Base-by-base conservation (phyloP, 2,329 filamentous ascomycete genomes). In the Scedosporium dehoogii region DNA sequence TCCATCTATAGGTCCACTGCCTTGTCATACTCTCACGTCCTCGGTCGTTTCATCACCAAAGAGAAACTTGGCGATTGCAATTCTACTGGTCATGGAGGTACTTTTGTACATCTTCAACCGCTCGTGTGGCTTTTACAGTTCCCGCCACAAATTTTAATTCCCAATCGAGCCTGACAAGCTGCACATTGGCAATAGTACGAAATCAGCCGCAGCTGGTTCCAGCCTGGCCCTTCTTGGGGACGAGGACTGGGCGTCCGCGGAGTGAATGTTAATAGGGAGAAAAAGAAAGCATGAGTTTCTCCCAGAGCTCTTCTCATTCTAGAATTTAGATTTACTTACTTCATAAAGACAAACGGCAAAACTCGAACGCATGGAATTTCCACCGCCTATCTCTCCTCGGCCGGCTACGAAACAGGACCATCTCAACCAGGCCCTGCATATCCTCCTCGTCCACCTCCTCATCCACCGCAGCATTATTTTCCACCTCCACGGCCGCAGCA, bases 371-470 rank as follows among this genome's bases (percentile, higher is more conserved):
- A 51, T 55, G 46, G n/a, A 6, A 7, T 33, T 9, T 38, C 59
- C 59, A 25, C 59, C 59, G 6, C 59, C 59, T 33, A 61, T 61
- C 18, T 46, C 59, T n/a, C 59, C 59, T 10, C 59, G 59, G 44
- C 59, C 21, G 59, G 59, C 16, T 61, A 41, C 14, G 59, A 61
- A 41, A 55, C 53, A 5, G 44, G 25, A 14, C 6, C 55, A 6
- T 38, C 46, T n/a, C 44, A 55, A 44, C 12, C 27, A 10, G 59
- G 38, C 6, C 38, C 42, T 7, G 21, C 41, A 16, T 48, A 44
- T 60, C 42, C 42, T 27, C 58, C 58, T 23, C 41, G 33, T 21
- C 58, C 42, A 48, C 42, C 5, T 27, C 58, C 23, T n/a, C 10
- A 38, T 51, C 25, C 58, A 48, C 23, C 42, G 4, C 59, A 55